These are phyloP conservation scores for Artemisia tridentata DNA, from an alignment of 129 eudicot species.

Conservation along the genomic window DNA sequence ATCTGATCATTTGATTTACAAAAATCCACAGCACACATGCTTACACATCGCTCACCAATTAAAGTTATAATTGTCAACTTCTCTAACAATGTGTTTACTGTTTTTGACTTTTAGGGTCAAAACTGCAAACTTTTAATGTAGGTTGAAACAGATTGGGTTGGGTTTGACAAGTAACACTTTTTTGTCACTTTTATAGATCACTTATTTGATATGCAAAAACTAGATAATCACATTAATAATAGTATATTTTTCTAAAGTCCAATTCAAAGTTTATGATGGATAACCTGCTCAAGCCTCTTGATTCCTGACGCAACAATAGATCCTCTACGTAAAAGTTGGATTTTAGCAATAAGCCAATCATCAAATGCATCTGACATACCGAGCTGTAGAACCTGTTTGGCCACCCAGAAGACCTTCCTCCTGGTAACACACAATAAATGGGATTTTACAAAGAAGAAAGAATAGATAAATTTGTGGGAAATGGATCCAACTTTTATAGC, in stretches of 20 bases:
- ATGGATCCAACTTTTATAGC: slow-evolving; percentile 7
- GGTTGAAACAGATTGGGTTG: no score
- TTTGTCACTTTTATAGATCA: no score
- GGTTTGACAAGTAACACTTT: no score
- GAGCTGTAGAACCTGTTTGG: slow-evolving; percentile 85
- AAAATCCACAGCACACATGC: background rate
- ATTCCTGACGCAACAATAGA: slow-evolving; percentile 91
- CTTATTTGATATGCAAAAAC: no score
- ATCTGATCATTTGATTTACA: background rate
- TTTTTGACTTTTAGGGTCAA: no score
- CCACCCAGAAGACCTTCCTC: slow-evolving; percentile 97
- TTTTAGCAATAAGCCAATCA: slow-evolving; percentile 96
- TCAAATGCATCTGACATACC: slow-evolving; percentile 99
- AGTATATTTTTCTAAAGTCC: no score
- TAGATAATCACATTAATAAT: no score
- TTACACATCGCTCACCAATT: background rate
- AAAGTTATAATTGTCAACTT: slow-evolving; percentile 16
- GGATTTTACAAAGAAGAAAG: slow-evolving; percentile 11
- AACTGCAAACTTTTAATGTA: no score
- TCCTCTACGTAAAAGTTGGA: slow-evolving; percentile 82
- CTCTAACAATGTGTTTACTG: no score
- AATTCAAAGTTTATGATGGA: slow-evolving; percentile 11
- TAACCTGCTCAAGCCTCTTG: slow-evolving; percentile 79
- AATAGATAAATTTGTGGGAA: slow-evolving; percentile 12
- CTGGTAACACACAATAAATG: slow-evolving; percentile 44